phyloP scores from a whole-genome alignment of 176 grass and related monocot genomes.

The barley (Hordeum vulgare) region DNA sequence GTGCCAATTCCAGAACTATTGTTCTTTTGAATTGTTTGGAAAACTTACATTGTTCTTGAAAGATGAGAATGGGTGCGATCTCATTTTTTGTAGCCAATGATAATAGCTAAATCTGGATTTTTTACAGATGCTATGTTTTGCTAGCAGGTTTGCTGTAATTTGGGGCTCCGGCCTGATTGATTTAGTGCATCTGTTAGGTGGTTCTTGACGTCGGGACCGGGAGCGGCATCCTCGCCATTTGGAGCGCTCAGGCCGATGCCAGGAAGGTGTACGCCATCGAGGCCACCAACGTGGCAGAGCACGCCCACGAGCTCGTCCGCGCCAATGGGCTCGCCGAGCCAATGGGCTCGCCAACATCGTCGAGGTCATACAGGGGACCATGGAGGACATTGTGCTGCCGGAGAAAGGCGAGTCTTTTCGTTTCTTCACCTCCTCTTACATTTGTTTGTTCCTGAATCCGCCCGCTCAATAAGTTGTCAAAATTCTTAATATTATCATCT shows the following conservation, averaged over 20 bases:
- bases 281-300: constrained; percentile 92
- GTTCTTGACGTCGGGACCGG: constrained; percentile 93
- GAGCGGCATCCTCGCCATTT: constrained; percentile 95
- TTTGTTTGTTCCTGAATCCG: background rate
- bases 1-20: too few relatives aligned
- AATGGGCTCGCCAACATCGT: constrained; percentile 61
- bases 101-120: too few relatives aligned
- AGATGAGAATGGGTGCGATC: too few relatives aligned
- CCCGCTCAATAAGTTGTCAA: too few relatives aligned
- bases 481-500: too few relatives aligned
- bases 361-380: constrained; percentile 84
- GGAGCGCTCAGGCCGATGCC: constrained; percentile 86
- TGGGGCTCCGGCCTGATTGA: background rate
- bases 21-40: too few relatives aligned
- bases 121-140: too few relatives aligned
- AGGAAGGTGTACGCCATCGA: constrained; percentile 93
- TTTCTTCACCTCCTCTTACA: background rate
- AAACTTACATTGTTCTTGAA: too few relatives aligned
- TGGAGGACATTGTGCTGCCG: constrained; percentile 71
- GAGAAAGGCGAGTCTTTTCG: constrained; percentile 66
- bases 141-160: background rate
- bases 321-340: too few relatives aligned
- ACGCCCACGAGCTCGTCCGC: constrained; percentile 77
- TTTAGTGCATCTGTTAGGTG: constrained; percentile 49
- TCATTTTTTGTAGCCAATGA: too few relatives aligned